Evolutionary conservation across 306 rosid species (phyloP).

Genomic region (Amphicarpaea edgeworthii): DNA sequence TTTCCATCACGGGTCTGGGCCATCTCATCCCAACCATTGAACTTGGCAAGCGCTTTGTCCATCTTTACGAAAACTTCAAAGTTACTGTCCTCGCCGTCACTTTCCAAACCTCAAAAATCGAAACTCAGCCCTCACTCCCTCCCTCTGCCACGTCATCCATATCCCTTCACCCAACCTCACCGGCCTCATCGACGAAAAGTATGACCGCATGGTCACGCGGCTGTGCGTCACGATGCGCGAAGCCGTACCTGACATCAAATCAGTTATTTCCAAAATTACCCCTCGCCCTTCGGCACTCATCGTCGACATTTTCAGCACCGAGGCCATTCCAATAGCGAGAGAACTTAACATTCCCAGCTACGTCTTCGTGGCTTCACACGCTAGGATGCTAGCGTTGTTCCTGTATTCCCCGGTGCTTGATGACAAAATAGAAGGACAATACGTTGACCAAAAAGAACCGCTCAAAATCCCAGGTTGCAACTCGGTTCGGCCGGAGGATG

Average conservation of each 20-base stretch:
- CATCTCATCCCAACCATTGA: too few species aligned
- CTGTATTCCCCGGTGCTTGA: neutral
- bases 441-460: too few species aligned
- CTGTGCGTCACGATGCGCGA: constrained; percentile 49
- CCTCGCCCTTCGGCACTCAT: neutral
- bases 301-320: constrained; percentile 50
- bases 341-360: constrained; percentile 16
- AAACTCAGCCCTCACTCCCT: constrained; percentile 32
- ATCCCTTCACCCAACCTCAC: constrained; percentile 16
- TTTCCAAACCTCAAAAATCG: constrained; percentile 44
- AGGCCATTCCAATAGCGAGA: constrained; percentile 35
- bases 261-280: neutral
- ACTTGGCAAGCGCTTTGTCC: too few species aligned
- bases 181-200: neutral
- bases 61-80: too few species aligned
- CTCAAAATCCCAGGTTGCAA: constrained; percentile 38
- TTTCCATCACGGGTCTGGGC: too few species aligned
- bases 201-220: neutral
- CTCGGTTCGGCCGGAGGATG: constrained; percentile 45
- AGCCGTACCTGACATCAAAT: constrained; percentile 15
- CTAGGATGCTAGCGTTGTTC: constrained; percentile 40
- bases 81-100: too few species aligned
- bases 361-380: constrained; percentile 44
- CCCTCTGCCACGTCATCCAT: constrained; percentile 15
- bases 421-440: too few species aligned